Conservation (phyloP, 306 rosid genomes). For the Casuarina cunninghamiana region DNA sequence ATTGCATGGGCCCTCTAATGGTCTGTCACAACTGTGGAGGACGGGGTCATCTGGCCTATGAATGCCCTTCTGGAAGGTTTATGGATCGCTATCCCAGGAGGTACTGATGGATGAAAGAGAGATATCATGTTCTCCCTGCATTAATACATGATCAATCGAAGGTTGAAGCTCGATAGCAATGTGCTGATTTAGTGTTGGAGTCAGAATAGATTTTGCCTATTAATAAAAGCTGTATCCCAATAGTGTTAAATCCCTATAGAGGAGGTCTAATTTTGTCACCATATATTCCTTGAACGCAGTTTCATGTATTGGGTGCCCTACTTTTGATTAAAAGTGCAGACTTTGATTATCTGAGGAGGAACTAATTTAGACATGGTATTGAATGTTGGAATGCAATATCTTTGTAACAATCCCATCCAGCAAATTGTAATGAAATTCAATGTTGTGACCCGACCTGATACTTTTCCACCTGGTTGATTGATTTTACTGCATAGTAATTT, state of each 20-base stretch:
- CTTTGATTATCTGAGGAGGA: too few species aligned
- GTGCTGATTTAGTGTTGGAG: neutral
- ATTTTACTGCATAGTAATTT: too few species aligned
- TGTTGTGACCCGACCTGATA: too few species aligned
- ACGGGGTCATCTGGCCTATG: constrained; percentile 92
- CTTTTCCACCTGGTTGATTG: too few species aligned
- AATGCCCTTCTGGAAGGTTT: constrained; percentile 95
- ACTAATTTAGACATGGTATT: neutral
- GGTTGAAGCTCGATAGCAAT: neutral
- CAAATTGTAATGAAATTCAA: too few species aligned
- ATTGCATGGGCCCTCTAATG: constrained; percentile 95
- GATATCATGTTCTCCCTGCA: neutral
- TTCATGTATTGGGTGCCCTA: too few species aligned
- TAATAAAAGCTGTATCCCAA: neutral
- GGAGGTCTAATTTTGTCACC: neutral
- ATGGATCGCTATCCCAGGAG: constrained; percentile 92
- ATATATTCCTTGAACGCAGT: neutral
- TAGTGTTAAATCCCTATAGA: neutral
- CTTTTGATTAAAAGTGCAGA: too few species aligned
- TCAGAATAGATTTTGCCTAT: too few species aligned
- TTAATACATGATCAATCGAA: constrained; percentile 5
- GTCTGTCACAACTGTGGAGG: constrained; percentile 98
- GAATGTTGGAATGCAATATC: neutral
- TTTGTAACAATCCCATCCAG: neutral
- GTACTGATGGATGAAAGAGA: constrained; percentile 50